These are phyloP conservation scores for Paspalum notatum DNA, from an alignment of 176 grass and related monocot genomes.

Conservation along the genomic window DNA sequence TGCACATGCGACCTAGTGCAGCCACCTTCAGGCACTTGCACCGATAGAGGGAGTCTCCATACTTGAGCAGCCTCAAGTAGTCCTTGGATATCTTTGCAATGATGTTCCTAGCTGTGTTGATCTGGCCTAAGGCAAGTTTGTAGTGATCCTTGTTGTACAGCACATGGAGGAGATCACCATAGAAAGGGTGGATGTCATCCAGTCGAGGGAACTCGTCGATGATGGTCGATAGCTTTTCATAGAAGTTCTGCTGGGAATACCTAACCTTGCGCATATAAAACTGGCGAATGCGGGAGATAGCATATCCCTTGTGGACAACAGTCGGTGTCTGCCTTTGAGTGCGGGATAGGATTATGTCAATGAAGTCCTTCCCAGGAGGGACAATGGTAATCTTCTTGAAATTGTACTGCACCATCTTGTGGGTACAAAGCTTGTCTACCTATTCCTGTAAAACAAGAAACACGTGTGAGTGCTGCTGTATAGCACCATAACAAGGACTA, in stretches of 20 bases:
- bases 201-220: conserved; percentile 72
- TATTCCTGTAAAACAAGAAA: conserved; percentile 18
- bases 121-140: conserved; percentile 81
- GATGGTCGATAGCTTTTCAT: conserved; percentile 72
- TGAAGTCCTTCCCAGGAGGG: conserved; percentile 77
- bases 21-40: conserved; percentile 83
- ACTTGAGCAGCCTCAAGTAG: conserved; percentile 71
- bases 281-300: conserved; percentile 63
- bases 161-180: conserved; percentile 73
- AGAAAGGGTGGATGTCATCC: conserved; percentile 77
- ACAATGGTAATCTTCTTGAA: conserved; percentile 81
- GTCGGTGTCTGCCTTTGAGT: conserved; percentile 83
- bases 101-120: conserved; percentile 74
- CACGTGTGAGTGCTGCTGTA: neutral
- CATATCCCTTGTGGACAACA: conserved; percentile 84
- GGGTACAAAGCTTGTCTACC: neutral
- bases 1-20: conserved; percentile 69
- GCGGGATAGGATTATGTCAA: conserved; percentile 80
- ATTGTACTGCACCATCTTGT: conserved; percentile 80
- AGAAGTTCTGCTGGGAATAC: conserved; percentile 76
- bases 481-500: neutral
- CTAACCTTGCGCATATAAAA: conserved; percentile 85
- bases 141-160: conserved; percentile 90
- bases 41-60: conserved; percentile 67
- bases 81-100: conserved; percentile 79